Base-by-base conservation (phyloP, 805 yeast species). In the Candida sithepensis region DNA sequence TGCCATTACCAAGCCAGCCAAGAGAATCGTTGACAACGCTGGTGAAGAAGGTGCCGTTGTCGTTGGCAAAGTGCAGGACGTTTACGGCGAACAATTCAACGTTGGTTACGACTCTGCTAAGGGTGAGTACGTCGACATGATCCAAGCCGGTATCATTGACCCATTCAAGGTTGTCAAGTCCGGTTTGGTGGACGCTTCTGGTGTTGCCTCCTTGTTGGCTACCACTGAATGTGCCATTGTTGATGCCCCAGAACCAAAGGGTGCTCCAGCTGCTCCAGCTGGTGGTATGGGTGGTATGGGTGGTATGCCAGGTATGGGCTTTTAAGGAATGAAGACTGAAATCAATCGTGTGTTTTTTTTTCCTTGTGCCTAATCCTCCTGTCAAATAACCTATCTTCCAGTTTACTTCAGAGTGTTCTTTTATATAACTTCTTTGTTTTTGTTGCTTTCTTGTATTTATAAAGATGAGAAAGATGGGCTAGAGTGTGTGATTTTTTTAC, bases 211-310 rank as follows among this genome's bases (percentile, higher is more conserved):
- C 26, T 77, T 94, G 68, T 79, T 94, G 69, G 97, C 98, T 55
- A 92, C 98, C 50, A 92, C 99, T 55, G 99, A 94, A 75, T 95
- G 97, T 70, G 97, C 97, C 54, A 88, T 94, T 64, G 96, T 90
- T 50, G 97, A 87, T 60, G 96, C 95, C 55, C 96, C 97, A 61
- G 85, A 82, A 70, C 94, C 92, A 63, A 73, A 75, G 72, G 72
- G 72, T 55, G 63, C 78, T 39, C 70, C 79, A 48, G 71, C 81
- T 49, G 78, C 79, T 55, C 74, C 77, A 57, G 78, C 74, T 50
- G 84, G 83, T 48, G 85, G 84, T 56, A 78, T 79, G 79, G 81
- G 81, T 52, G 89, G 88, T 63, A 77, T 77, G 81, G 67, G 67
- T 34, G 68, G 68, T 23, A 64, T 64, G 68, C 61, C 61, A 53